Evolutionary conservation across 805 yeast genomes (phyloP).

Genomic region (Starmerella apis): DNA sequence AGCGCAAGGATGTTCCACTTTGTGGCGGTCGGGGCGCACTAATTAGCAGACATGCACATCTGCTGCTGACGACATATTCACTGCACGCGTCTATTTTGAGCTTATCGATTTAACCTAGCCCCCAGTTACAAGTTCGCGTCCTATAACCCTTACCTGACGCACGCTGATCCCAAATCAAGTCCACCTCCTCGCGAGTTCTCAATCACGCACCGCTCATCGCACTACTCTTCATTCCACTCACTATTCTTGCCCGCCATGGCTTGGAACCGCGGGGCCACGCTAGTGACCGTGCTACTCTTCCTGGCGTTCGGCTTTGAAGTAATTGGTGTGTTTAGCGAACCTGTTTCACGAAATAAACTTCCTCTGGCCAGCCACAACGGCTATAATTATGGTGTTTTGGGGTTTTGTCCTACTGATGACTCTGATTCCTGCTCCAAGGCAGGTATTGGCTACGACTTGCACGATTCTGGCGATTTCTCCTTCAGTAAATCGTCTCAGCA

Average conservation of each 20-base stretch:
- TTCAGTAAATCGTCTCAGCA: conserved; percentile 53
- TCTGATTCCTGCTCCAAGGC: conserved; percentile 27
- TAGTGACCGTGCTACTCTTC: conserved; percentile 34
- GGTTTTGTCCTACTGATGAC: conserved; percentile 43
- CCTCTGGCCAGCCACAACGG: conserved; percentile 43
- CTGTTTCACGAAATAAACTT: conserved; percentile 40
- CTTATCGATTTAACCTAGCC: background rate
- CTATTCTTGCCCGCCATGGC: conserved; percentile 6
- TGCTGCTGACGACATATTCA: background rate
- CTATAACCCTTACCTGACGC: background rate
- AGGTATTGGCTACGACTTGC: conserved; percentile 18
- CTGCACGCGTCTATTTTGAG: background rate
- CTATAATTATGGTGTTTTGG: conserved; percentile 58
- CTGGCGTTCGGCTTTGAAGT: conserved; percentile 50
- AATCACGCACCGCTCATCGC: background rate
- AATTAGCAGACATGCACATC: background rate
- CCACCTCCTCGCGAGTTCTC: background rate
- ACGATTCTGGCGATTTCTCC: conserved; percentile 36
- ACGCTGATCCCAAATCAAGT: background rate
- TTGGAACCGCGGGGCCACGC: conserved; percentile 18
- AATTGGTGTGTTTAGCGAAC: conserved; percentile 51
- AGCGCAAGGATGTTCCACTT: background rate
- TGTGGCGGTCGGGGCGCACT: background rate
- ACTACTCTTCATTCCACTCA: background rate
- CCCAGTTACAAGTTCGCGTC: background rate